phyloP scores from a whole-genome alignment of 768 basidiomycete species.

The Pleurotus pulmonarius region DNA sequence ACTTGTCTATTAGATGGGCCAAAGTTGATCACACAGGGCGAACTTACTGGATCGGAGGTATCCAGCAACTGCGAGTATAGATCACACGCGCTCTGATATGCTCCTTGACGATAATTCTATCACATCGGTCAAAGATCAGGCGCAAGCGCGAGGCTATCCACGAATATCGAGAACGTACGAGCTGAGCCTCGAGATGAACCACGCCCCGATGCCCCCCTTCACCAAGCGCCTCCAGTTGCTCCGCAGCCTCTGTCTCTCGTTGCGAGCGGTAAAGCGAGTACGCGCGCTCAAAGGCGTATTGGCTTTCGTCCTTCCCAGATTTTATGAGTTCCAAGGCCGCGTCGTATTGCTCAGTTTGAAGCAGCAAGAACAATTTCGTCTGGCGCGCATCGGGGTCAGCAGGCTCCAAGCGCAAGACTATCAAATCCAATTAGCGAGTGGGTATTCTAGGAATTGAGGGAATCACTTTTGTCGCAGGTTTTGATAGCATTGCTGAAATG shows the following conservation, averaged over 20 bases:
- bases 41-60: slow-evolving; percentile 69
- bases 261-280: slow-evolving; percentile 88
- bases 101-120: slow-evolving; percentile 76
- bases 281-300: slow-evolving; percentile 62
- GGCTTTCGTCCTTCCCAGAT: slow-evolving; percentile 16
- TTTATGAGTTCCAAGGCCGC: slow-evolving; percentile 60
- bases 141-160: too few relatives aligned
- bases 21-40: neutral
- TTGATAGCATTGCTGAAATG: slow-evolving; percentile 82
- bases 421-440: neutral
- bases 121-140: neutral
- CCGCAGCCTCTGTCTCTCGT: slow-evolving; percentile 62
- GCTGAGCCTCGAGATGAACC: slow-evolving; percentile 81
- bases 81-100: slow-evolving; percentile 69
- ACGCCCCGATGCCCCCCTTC: slow-evolving; percentile 57
- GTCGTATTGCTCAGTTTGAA: slow-evolving; percentile 83
- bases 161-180: slow-evolving; percentile 47
- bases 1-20: slow-evolving; percentile 6
- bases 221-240: slow-evolving; percentile 48
- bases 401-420: slow-evolving; percentile 72
- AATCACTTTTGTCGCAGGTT: slow-evolving; percentile 86
- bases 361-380: slow-evolving; percentile 82
- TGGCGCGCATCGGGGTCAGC: slow-evolving; percentile 68
- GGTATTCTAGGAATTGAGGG: neutral
- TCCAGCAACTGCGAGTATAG: slow-evolving; percentile 81